A percentile compares a stretch with the other conserved stretches of the same genome.
Evolutionary conservation across 23 red algal genomes (phyloP).

Genomic region (Chondrus crispus): DNA sequence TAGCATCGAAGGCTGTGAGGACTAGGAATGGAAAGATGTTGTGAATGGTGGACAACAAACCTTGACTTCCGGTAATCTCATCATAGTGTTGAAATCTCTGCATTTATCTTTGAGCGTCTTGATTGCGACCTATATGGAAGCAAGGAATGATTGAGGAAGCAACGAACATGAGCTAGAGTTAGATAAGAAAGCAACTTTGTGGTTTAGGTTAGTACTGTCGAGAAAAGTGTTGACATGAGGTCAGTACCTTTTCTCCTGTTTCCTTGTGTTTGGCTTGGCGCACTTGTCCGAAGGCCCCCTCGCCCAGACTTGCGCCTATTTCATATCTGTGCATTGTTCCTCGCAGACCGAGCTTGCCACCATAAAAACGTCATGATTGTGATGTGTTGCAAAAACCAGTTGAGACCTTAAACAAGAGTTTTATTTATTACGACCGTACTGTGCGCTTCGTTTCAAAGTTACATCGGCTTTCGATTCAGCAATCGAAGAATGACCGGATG

Average conservation of each 20-base stretch:
- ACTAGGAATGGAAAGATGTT: not conserved
- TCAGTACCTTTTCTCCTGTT: conserved; percentile 34
- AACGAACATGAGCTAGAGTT: no score
- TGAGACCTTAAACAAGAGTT: no score
- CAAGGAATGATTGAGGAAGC: no score
- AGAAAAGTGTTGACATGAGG: not conserved
- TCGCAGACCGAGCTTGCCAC: no score
- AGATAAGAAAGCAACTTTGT: not conserved
- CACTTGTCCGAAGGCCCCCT: conserved; percentile 53
- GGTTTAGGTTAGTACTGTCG: not conserved
- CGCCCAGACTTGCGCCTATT: conserved; percentile 15
- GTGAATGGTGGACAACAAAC: no score
- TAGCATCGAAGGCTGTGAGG: not conserved
- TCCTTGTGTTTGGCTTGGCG: conserved; percentile 24
- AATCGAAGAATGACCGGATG: no score
- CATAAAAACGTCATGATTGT: no score
- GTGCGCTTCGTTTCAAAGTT: no score
- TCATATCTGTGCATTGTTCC: conserved; percentile 51
- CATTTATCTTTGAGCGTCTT: conserved; percentile 62
- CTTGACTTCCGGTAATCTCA: conserved; percentile 36
- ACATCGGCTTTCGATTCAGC: no score
- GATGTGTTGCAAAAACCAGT: no score
- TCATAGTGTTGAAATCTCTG: conserved; percentile 21
- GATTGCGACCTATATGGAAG: conserved; percentile 48
- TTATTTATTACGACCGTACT: no score